Percentiles rank a stretch among this genome's conserved stretches.
phyloP scores from a whole-genome alignment of 495 filamentous ascomycete genomes.

The Penicillium macrosclerotiorum region DNA sequence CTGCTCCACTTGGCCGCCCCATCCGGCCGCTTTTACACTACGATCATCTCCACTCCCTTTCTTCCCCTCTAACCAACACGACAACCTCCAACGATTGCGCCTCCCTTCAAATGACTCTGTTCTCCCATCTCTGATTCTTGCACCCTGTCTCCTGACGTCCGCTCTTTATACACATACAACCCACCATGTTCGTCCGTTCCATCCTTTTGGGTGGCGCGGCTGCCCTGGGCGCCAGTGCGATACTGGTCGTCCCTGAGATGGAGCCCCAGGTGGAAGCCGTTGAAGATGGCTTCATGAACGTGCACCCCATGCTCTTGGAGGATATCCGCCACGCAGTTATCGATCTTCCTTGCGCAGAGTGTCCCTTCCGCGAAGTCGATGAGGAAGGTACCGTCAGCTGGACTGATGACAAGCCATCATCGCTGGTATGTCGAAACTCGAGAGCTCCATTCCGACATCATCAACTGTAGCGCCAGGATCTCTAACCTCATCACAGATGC shows the following conservation, averaged over 20 bases:
- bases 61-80: constrained; percentile 8
- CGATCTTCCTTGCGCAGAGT: constrained; percentile 45
- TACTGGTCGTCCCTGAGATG: constrained; percentile 47
- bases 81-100: constrained; percentile 1
- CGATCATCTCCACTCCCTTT: constrained; percentile 17
- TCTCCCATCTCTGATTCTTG: background rate
- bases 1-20: constrained; percentile 24
- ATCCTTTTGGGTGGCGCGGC: constrained; percentile 40
- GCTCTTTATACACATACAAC: constrained; percentile 15
- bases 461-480: background rate
- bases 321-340: constrained; percentile 32
- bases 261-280: constrained; percentile 26
- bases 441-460: too few species aligned
- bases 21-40: constrained; percentile 7
- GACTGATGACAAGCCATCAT: constrained; percentile 36
- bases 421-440: constrained; percentile 31
- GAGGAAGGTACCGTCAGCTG: constrained; percentile 34
- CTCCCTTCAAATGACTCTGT: constrained; percentile 3
- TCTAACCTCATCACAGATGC: constrained; percentile 21
- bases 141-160: constrained; percentile 19
- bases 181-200: constrained; percentile 44
- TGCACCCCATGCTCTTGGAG: constrained; percentile 29
- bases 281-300: constrained; percentile 24
- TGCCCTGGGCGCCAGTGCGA: constrained; percentile 44
- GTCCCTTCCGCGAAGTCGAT: constrained; percentile 40